Conservation (phyloP, 305 asterid species). For the Lippia alba region DNA sequence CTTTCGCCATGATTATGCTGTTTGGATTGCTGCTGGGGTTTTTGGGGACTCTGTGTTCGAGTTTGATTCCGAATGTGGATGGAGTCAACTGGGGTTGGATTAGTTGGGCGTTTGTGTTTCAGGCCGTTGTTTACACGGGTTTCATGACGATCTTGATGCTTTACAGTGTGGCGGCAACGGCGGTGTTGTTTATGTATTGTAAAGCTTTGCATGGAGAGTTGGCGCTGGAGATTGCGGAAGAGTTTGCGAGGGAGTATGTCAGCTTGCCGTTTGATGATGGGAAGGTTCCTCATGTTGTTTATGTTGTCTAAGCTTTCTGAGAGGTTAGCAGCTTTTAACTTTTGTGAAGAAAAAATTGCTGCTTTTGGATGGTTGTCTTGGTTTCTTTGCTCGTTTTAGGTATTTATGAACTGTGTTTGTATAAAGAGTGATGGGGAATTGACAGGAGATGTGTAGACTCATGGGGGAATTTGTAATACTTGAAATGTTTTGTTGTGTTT, state of each 20-base stretch:
- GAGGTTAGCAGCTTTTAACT: constrained; percentile 35
- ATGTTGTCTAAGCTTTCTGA: constrained; percentile 40
- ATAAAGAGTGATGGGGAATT: constrained; percentile 26
- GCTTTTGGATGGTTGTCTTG: constrained; percentile 11
- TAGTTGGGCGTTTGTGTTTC: constrained; percentile 61
- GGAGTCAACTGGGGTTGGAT: constrained; percentile 52
- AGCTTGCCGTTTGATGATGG: constrained; percentile 84
- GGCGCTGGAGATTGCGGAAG: constrained; percentile 85
- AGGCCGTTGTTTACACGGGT: constrained; percentile 66
- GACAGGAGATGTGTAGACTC: constrained; percentile 11
- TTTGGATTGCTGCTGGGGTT: constrained; percentile 58
- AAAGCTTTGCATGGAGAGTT: constrained; percentile 74
- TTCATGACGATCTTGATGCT: constrained; percentile 59
- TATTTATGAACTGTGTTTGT: constrained; percentile 10
- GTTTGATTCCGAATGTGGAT: constrained; percentile 46
- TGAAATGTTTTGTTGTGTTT: background rate
- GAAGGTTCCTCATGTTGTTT: constrained; percentile 67
- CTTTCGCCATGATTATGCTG: constrained; percentile 51
- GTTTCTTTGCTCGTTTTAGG: background rate
- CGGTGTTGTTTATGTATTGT: constrained; percentile 62
- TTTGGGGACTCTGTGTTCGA: constrained; percentile 51
- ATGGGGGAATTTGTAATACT: background rate
- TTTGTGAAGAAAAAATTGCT: background rate
- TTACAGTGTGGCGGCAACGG: constrained; percentile 50
- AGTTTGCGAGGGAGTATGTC: constrained; percentile 74